Percentiles rank a stretch among this genome's conserved stretches.
Conservation (phyloP, 371 early-diverging fungal species). For the Mortierella sp. region DNA sequence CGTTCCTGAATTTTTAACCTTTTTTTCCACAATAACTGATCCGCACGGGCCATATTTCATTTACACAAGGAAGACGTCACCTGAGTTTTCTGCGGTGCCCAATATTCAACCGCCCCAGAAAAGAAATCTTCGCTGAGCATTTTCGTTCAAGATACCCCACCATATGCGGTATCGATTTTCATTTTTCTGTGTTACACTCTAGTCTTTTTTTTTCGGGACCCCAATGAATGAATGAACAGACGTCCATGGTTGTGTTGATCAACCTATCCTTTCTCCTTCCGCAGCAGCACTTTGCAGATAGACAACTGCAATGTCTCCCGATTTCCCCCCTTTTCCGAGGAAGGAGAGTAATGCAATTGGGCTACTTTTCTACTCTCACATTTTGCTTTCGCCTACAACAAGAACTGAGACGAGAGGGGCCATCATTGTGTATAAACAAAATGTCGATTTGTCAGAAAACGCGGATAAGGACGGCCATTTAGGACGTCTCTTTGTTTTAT, state of each 20-base stretch:
- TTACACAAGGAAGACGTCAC: constrained; percentile 26
- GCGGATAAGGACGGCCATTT: background rate
- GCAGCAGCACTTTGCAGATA: background rate
- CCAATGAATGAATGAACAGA: background rate
- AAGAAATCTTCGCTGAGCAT: background rate
- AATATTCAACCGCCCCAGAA: background rate
- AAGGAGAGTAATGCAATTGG: background rate
- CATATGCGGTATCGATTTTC: constrained; percentile 4
- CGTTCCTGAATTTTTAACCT: background rate
- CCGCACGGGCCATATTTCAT: constrained; percentile 5
- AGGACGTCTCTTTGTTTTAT: background rate
- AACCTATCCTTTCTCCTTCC: background rate
- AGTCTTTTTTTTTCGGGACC: background rate
- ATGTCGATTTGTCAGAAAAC: background rate
- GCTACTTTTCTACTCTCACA: background rate
- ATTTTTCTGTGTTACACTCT: too few relatives aligned
- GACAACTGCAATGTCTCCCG: background rate
- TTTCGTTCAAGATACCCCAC: background rate
- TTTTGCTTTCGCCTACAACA: background rate
- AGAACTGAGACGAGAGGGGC: background rate
- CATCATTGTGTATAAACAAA: background rate
- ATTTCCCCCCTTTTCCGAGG: background rate
- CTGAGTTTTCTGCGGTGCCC: constrained; percentile 21
- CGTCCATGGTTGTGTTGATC: background rate
- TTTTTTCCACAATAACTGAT: background rate